Conservation (phyloP, 805 yeast genomes). For the Nakazawaea holstii region DNA sequence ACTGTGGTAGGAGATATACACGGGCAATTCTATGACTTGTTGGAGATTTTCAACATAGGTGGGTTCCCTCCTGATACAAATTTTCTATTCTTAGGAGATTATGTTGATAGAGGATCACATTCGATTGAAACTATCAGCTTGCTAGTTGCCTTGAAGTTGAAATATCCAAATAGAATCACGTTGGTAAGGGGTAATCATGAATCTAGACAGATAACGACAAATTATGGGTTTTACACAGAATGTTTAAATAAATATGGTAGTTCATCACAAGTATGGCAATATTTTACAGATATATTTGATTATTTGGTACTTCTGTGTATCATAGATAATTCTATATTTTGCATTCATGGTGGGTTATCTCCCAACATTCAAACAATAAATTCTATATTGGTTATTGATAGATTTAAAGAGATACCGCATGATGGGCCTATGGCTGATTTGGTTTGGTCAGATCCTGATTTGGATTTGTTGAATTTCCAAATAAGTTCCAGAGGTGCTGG, state of each 20-base stretch:
- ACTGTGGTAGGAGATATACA: slow-evolving; percentile 97
- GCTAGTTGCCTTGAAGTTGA: slow-evolving; percentile 72
- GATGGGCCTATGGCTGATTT: slow-evolving; percentile 99
- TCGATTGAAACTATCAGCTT: slow-evolving; percentile 89
- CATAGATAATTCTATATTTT: slow-evolving; percentile 83
- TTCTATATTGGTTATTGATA: slow-evolving; percentile 82
- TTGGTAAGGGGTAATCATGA: slow-evolving; percentile 95
- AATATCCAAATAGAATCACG: slow-evolving; percentile 81
- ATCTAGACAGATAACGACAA: slow-evolving; percentile 92
- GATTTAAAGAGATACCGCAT: slow-evolving; percentile 94
- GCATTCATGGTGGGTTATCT: slow-evolving; percentile 95
- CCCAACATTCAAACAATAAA: slow-evolving; percentile 94
- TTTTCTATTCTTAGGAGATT: slow-evolving; percentile 90
- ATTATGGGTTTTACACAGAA: slow-evolving; percentile 95
- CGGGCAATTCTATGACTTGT: slow-evolving; percentile 91
- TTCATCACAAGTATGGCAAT: slow-evolving; percentile 72
- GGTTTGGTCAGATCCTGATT: slow-evolving; percentile 98
- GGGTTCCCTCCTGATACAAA: slow-evolving; percentile 93
- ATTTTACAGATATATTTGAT: slow-evolving; percentile 90
- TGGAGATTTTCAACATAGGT: slow-evolving; percentile 91
- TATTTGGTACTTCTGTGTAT: slow-evolving; percentile 84
- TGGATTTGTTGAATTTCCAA: slow-evolving; percentile 71
- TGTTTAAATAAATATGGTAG: slow-evolving; percentile 84
- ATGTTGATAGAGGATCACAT: slow-evolving; percentile 93
- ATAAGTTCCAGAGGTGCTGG: slow-evolving; percentile 97